Conservation (phyloP, 768 basidiomycete species). For the Hirschioporus abietinus region DNA sequence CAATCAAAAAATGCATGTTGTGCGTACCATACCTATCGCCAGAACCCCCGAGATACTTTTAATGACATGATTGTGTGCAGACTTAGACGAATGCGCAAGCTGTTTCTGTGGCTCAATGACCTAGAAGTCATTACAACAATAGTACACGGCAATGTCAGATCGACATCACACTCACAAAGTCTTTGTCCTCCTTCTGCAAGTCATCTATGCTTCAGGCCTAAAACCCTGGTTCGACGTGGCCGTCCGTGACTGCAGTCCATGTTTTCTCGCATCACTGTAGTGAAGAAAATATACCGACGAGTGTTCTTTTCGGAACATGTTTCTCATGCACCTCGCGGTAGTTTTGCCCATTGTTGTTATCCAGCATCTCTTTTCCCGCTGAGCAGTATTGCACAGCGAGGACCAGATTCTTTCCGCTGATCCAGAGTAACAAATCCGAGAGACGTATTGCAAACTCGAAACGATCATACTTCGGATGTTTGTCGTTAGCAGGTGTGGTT, state of each 20-base stretch:
- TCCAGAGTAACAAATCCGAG: slow-evolving; percentile 67
- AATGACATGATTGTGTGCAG: neutral
- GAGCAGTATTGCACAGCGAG: slow-evolving; percentile 71
- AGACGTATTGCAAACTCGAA: slow-evolving; percentile 76
- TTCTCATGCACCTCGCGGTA: slow-evolving; percentile 68
- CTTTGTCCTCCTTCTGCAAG: too few species aligned
- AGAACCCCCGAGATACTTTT: neutral
- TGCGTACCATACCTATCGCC: neutral
- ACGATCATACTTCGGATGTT: slow-evolving; percentile 44
- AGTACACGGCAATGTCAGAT: too few species aligned
- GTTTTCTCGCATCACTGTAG: too few species aligned
- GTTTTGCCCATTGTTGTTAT: slow-evolving; percentile 78
- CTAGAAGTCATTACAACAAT: neutral
- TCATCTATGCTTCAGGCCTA: too few species aligned
- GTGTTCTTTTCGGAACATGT: slow-evolving; percentile 4
- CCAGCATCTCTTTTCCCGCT: slow-evolving; percentile 81
- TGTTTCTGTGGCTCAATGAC: neutral
- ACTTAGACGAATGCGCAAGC: neutral
- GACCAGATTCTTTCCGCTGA: slow-evolving; percentile 79
- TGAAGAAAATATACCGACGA: slow-evolving; percentile 17
- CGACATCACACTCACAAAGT: too few species aligned
- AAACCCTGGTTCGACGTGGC: too few species aligned
- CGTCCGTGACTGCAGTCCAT: too few species aligned
- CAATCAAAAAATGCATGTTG: neutral
- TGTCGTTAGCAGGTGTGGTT: neutral